phyloP scores from a whole-genome alignment of 345 rosid species.

The Barbarea vulgaris region DNA sequence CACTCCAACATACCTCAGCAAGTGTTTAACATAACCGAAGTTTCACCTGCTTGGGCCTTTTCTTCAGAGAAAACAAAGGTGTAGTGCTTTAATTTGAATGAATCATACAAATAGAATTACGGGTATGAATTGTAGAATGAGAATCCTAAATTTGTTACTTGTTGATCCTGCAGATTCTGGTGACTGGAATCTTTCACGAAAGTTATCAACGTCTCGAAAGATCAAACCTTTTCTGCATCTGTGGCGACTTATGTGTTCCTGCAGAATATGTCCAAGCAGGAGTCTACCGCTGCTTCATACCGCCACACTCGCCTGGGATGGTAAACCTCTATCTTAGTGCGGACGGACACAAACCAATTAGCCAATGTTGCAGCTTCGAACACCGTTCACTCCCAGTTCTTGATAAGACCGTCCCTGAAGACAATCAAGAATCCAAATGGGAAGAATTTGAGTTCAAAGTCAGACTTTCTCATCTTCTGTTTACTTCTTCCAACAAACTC shows the following conservation, averaged over 20 bases:
- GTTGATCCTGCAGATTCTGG: slow-evolving; percentile 56
- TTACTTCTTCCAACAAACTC: slow-evolving; percentile 66
- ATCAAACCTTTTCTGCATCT: slow-evolving; percentile 65
- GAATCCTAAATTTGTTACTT: background rate
- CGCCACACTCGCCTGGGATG: slow-evolving; percentile 66
- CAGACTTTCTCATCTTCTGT: slow-evolving; percentile 79
- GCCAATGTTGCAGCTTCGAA: slow-evolving; percentile 78
- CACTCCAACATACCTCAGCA: slow-evolving; percentile 52
- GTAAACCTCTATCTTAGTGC: slow-evolving; percentile 70
- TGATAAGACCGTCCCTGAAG: slow-evolving; percentile 43
- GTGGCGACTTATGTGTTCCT: slow-evolving; percentile 65
- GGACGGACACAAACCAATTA: slow-evolving; percentile 80
- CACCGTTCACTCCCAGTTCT: slow-evolving; percentile 50
- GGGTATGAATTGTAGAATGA: background rate
- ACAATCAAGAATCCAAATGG: slow-evolving; percentile 55
- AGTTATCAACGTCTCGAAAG: slow-evolving; percentile 57
- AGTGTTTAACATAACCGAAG: slow-evolving; percentile 70
- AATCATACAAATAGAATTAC: background rate
- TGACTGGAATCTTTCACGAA: slow-evolving; percentile 70
- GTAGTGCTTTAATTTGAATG: background rate
- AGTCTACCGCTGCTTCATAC: slow-evolving; percentile 80
- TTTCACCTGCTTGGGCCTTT: slow-evolving; percentile 86
- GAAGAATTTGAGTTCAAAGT: slow-evolving; percentile 73
- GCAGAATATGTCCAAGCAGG: slow-evolving; percentile 74
- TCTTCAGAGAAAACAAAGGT: slow-evolving; percentile 87